phyloP scores from a whole-genome alignment of 495 filamentous ascomycete species.

The Chaetomidium leptoderma region DNA sequence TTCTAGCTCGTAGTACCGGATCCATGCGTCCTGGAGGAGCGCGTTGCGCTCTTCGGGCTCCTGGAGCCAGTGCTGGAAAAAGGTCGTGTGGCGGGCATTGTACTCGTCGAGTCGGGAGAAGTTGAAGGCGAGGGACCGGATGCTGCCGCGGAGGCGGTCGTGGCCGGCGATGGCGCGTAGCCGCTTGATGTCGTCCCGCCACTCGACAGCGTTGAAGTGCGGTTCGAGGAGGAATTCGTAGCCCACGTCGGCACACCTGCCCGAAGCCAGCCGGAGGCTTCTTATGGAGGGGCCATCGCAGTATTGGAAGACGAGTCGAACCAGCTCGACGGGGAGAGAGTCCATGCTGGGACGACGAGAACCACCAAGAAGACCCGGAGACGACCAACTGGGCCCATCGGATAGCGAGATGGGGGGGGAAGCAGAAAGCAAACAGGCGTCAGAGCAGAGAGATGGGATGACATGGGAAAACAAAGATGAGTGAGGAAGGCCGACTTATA shows the following conservation, averaged over 20 bases:
- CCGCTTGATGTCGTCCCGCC: constrained; percentile 45
- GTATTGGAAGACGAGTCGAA: constrained; percentile 44
- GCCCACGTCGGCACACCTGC: constrained; percentile 40
- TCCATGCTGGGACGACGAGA: constrained; percentile 28
- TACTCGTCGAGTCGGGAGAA: constrained; percentile 43
- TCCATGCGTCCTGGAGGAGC: constrained; percentile 37
- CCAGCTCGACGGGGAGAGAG: constrained; percentile 44
- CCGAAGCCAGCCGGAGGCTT: constrained; percentile 38
- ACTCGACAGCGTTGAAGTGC: constrained; percentile 42
- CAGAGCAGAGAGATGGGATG: background rate
- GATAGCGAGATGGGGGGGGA: constrained; percentile 4
- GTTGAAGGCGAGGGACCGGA: constrained; percentile 44
- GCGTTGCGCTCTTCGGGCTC: constrained; percentile 37
- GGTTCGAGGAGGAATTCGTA: constrained; percentile 43
- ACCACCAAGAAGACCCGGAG: constrained; percentile 11
- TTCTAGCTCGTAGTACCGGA: constrained; percentile 39
- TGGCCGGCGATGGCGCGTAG: constrained; percentile 43
- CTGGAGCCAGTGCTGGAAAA: constrained; percentile 41
- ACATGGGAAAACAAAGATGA: background rate
- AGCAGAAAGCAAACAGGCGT: background rate
- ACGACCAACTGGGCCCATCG: constrained; percentile 12
- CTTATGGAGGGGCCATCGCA: constrained; percentile 39
- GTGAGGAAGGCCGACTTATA: constrained; percentile 12
- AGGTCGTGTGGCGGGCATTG: constrained; percentile 39
- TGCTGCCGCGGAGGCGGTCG: constrained; percentile 39